Conservation (phyloP, 1,139 yeast species). For the Kodamaea plutei region DNA sequence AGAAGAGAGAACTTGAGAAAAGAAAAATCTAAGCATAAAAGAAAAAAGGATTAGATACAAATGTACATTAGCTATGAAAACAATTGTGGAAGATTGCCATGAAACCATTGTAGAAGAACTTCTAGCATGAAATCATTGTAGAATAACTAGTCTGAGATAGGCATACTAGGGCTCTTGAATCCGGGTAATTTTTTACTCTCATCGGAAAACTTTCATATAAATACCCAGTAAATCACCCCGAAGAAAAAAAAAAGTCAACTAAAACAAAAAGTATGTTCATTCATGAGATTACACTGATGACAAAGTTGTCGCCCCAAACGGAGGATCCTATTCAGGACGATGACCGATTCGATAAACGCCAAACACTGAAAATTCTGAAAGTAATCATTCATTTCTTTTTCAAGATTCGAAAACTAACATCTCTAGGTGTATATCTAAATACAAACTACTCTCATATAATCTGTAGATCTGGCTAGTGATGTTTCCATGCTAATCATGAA, state of each 20-base stretch:
- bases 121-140: background rate
- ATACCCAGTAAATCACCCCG: background rate
- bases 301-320: conserved; percentile 55
- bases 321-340: conserved; percentile 55
- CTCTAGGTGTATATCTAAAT: background rate
- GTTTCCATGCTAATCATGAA: conserved; percentile 54
- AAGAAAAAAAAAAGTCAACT: background rate
- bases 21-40: conserved; percentile 35
- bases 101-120: no score
- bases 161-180: no score
- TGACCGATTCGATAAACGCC: conserved; percentile 54
- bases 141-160: conserved; percentile 3
- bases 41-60: conserved; percentile 6
- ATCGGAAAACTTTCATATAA: no score
- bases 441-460: conserved; percentile 1
- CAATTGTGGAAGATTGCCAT: background rate
- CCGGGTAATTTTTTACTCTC: no score
- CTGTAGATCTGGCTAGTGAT: conserved; percentile 34
- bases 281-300: conserved; percentile 33
- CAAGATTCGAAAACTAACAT: conserved; percentile 3
- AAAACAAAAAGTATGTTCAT: conserved; percentile 11
- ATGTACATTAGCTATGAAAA: background rate
- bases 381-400: no score
- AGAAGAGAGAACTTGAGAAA: conserved; percentile 65
- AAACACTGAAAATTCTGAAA: conserved; percentile 56